Base-by-base conservation (phyloP, 371 early-diverging fungal species). In the Thermomucor indicae-seudaticae region DNA sequence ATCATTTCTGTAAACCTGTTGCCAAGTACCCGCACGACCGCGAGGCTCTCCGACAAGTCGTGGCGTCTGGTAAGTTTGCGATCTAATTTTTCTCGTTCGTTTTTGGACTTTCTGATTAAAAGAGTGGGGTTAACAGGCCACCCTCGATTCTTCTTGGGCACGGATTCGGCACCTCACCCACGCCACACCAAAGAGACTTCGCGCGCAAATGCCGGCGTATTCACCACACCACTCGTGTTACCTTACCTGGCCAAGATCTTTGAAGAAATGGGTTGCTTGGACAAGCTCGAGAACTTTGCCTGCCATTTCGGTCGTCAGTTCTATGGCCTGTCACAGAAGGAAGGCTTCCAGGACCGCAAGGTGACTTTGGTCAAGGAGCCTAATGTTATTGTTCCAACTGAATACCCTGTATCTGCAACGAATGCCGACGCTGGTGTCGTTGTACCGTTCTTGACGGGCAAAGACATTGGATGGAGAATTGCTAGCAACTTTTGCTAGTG, bases 1-100 rank as follows among this genome's bases (percentile, higher is more conserved):
- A 97, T 65, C 86, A 93, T 69, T 98, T 91, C 65, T 98, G 98
- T 80, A 98, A 98, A 69, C 98, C 98, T 24, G 97, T 98, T 14
- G 97, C 98, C 32, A 98, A 98, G 70, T 95, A 67, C 61, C 95
- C 95, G 11, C 84, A 84, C 52, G 98, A 98, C 63, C 85, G 97
- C 17, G 79, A 81, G 6, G 98, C 98, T 2, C 78, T 98, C 37
- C 86, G 89, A 27, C 80, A 89, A n/a, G 82, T 92, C n/a, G 75
- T 96, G 37, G 72, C 66, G 49, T 80, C 84, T 48, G 88, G 86
- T 78, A 62, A 46, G 55, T 28, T n/a, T n/a, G n/a, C n/a, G n/a
- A n/a, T n/a, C n/a, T n/a, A n/a, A n/a, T n/a, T n/a, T n/a, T n/a
- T n/a, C n/a, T n/a, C n/a, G n/a, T n/a, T n/a, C n/a, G n/a, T n/a